Conservation (phyloP, 2,329 filamentous ascomycete genomes). For the Colletotrichum chlorophyti region DNA sequence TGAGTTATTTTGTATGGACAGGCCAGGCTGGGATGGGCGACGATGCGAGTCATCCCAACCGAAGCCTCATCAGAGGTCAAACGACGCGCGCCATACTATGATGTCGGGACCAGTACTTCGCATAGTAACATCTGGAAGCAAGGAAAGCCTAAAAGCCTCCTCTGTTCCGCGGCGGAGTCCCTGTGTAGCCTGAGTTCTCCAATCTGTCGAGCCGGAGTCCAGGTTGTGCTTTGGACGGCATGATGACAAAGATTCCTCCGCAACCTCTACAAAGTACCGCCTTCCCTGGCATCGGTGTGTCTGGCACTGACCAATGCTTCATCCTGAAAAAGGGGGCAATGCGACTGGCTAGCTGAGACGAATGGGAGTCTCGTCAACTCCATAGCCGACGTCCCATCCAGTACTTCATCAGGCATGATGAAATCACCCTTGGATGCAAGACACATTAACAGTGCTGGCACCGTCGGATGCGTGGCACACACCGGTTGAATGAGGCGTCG, state of each 20-base stretch:
- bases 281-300: constrained; percentile 11
- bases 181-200: not conserved
- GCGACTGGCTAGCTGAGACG: constrained; percentile 13
- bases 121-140: not conserved
- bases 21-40: not conserved
- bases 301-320: constrained; percentile 11
- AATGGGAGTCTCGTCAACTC: not conserved
- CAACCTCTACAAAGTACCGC: not conserved
- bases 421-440: not conserved
- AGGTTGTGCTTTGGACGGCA: not conserved
- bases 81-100: constrained; percentile 3
- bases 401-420: too few relatives aligned
- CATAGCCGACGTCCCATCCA: not conserved
- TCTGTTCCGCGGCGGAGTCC: constrained; percentile 6
- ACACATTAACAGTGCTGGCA: not conserved
- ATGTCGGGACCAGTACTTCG: not conserved
- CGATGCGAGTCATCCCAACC: constrained; percentile 22
- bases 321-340: constrained; percentile 3
- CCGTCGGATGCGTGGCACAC: constrained; percentile 8
- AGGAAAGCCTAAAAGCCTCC: too few relatives aligned
- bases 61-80: not conserved
- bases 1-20: too few relatives aligned
- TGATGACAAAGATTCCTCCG: not conserved
- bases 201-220: too few relatives aligned
- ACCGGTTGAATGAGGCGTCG: not conserved